These are phyloP conservation scores for Pichia nanzhaoensis DNA, from an alignment of 805 yeast genomes.

Conservation along the genomic window DNA sequence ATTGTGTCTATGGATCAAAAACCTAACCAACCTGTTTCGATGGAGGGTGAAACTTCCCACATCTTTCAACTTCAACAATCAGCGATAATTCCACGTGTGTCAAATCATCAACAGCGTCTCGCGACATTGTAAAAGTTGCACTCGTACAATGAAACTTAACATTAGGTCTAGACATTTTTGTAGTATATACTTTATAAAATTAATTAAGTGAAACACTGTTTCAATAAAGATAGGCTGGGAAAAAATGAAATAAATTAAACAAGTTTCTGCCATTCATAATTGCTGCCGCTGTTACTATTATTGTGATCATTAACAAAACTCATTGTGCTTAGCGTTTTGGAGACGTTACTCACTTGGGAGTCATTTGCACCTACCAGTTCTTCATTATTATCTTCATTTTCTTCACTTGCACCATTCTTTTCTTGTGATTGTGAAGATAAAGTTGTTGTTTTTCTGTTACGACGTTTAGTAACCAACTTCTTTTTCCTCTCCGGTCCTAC, in stretches of 20 bases:
- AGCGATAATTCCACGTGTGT: too few relatives aligned
- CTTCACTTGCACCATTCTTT: not conserved
- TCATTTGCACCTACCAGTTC: not conserved
- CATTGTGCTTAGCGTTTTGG: constrained; percentile 12
- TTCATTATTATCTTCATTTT: not conserved
- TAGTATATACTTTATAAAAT: too few relatives aligned
- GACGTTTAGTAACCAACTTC: constrained; percentile 13
- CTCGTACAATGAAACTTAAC: not conserved
- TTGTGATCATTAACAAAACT: constrained; percentile 23
- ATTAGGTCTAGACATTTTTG: too few relatives aligned
- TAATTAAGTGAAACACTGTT: too few relatives aligned
- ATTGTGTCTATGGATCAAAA: too few relatives aligned
- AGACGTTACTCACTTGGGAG: not conserved
- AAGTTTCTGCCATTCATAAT: not conserved
- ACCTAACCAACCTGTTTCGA: not conserved
- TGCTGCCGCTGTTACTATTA: not conserved
- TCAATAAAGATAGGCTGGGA: too few relatives aligned
- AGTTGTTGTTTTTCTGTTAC: constrained; percentile 9
- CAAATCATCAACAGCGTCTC: too few relatives aligned
- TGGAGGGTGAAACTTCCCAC: too few relatives aligned
- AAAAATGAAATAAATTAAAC: not conserved
- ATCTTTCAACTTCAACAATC: too few relatives aligned
- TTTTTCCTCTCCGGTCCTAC: constrained; percentile 11
- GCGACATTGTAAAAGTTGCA: not conserved
- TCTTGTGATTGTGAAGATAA: not conserved